These are phyloP conservation scores for Bipolaris victoriae DNA, from an alignment of 2,329 filamentous ascomycete genomes.

Conservation along the genomic window DNA sequence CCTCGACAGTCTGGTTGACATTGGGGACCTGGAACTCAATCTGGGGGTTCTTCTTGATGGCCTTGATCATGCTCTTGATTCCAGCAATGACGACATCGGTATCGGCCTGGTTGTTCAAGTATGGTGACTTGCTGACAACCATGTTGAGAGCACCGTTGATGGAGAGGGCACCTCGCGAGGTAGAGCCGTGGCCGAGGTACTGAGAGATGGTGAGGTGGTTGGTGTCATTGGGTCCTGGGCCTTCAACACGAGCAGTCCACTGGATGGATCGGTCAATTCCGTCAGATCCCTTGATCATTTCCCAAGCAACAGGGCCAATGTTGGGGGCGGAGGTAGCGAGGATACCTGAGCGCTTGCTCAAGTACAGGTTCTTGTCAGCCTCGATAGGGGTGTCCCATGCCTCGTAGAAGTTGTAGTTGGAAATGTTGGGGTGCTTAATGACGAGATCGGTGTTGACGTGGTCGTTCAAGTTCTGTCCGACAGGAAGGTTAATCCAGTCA, in stretches of 20 bases:
- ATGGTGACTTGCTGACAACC: constrained; percentile 64
- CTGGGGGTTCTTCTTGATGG: constrained; percentile 60
- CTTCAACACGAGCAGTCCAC: constrained; percentile 70
- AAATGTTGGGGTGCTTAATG: constrained; percentile 58
- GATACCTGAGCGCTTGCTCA: constrained; percentile 61
- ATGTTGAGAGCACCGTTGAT: constrained; percentile 65
- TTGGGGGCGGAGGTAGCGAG: constrained; percentile 70
- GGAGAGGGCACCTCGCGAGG: constrained; percentile 66
- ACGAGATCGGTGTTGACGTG: constrained; percentile 64
- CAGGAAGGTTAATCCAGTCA: constrained; percentile 60
- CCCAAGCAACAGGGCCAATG: constrained; percentile 68
- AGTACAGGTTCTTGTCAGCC: constrained; percentile 50
- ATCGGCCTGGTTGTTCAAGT: constrained; percentile 64
- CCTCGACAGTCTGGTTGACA: constrained; percentile 58
- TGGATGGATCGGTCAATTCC: constrained; percentile 68
- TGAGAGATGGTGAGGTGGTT: constrained; percentile 52
- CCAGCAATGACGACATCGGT: constrained; percentile 68
- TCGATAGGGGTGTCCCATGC: constrained; percentile 59
- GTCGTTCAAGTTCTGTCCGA: constrained; percentile 59
- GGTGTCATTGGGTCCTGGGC: constrained; percentile 53
- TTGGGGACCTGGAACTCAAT: constrained; percentile 64
- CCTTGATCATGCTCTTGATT: constrained; percentile 65
- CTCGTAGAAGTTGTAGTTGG: constrained; percentile 70
- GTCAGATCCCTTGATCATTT: constrained; percentile 63
- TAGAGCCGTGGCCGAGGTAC: constrained; percentile 69